A percentile compares a stretch with the other conserved stretches of the same genome.
Evolutionary conservation across 208 protist species (phyloP).

Genomic region (Porcisia hertigi): DNA sequence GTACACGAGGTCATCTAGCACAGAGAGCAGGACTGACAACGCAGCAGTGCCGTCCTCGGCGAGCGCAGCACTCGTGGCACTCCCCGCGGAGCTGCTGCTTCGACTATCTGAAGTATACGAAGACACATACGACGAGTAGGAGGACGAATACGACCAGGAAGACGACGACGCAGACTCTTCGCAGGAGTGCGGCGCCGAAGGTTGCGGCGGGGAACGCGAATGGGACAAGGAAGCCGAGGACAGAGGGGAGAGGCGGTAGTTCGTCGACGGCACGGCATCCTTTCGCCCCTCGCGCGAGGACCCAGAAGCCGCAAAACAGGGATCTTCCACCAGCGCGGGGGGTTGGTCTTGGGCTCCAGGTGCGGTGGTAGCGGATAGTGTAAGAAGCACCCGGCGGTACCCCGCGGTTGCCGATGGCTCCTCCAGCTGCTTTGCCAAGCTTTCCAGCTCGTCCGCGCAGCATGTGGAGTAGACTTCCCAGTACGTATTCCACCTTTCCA

Average conservation of each 20-base stretch:
- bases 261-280: not conserved
- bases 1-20: constrained; percentile 29
- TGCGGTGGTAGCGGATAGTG: constrained; percentile 2
- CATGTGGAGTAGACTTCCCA: constrained; percentile 42
- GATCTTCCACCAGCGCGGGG: not conserved
- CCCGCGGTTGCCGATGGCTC: not conserved
- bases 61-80: not conserved
- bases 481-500: constrained; percentile 69
- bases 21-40: constrained; percentile 1
- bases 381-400: constrained; percentile 25
- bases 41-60: not conserved
- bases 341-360: not conserved
- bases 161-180: not conserved
- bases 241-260: not conserved
- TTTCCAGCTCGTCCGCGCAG: constrained; percentile 28
- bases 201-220: not conserved
- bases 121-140: constrained; percentile 18
- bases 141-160: constrained; percentile 21
- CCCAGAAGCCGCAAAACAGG: not conserved
- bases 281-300: not conserved
- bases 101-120: not conserved
- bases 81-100: not conserved
- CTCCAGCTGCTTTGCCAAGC: constrained; percentile 16
- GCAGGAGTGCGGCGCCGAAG: not conserved
- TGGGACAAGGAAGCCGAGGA: not conserved